Conservation (phyloP, 768 basidiomycete genomes). For the Amanita brunnescens region DNA sequence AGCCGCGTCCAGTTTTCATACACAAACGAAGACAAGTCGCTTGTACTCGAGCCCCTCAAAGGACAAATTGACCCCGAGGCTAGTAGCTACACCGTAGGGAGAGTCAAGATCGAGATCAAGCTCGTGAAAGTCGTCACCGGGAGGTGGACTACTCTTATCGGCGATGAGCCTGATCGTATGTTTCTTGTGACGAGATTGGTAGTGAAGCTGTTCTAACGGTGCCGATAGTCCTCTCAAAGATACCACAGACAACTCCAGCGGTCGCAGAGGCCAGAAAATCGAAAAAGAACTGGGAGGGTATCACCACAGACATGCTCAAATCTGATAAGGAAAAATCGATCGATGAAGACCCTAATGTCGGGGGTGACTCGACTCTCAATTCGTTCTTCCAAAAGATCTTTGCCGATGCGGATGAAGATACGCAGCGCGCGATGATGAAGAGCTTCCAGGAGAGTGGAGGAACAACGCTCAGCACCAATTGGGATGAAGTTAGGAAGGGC, state of each 20-base stretch:
- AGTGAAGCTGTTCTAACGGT: not conserved
- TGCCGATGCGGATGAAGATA: conserved; percentile 84
- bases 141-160: conserved; percentile 69
- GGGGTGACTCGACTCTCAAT: conserved; percentile 83
- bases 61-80: conserved; percentile 65
- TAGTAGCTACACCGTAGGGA: conserved; percentile 62
- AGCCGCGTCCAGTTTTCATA: conserved; percentile 41
- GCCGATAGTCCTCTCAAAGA: conserved; percentile 22
- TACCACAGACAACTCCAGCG: conserved; percentile 12
- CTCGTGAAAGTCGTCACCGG: conserved; percentile 59
- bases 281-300: conserved; percentile 85
- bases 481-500: conserved; percentile 75
- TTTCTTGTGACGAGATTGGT: conserved; percentile 6
- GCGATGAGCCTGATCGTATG: conserved; percentile 72
- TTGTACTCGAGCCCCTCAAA: conserved; percentile 72
- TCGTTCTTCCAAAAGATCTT: conserved; percentile 89
- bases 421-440: conserved; percentile 95
- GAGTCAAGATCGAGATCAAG: conserved; percentile 83
- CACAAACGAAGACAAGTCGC: conserved; percentile 57
- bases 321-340: conserved; percentile 61
- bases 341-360: conserved; percentile 81
- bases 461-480: conserved; percentile 92
- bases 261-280: conserved; percentile 23
- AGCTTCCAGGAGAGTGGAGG: conserved; percentile 93
- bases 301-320: conserved; percentile 59